Conservation (phyloP, 345 rosid genomes). For the Moricandia arvensis region DNA sequence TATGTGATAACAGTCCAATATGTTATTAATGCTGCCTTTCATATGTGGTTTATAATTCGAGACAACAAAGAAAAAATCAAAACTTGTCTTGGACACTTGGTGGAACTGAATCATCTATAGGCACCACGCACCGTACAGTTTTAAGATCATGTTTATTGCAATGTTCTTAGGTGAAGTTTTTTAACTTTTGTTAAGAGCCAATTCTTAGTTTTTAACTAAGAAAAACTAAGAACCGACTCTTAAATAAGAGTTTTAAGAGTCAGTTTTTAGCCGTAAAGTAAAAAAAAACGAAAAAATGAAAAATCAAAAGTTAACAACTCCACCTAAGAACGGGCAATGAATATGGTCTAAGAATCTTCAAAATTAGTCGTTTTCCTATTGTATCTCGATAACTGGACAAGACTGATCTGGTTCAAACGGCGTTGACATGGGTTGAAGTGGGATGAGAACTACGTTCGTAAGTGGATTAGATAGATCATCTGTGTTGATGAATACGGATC, state of each 20-base stretch:
- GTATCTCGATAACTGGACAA: background rate
- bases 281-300: too few species aligned
- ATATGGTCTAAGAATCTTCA: background rate
- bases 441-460: slow-evolving; percentile 1
- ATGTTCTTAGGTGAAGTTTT: too few species aligned
- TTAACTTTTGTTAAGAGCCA: too few species aligned
- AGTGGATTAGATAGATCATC: slow-evolving; percentile 28
- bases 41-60: background rate
- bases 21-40: background rate
- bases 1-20: background rate
- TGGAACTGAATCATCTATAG: background rate
- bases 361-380: background rate
- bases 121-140: too few species aligned
- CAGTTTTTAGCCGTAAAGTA: too few species aligned
- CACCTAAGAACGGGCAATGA: too few species aligned
- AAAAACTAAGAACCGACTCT: too few species aligned
- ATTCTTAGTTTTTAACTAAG: too few species aligned
- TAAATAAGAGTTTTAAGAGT: too few species aligned
- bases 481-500: slow-evolving; percentile 1
- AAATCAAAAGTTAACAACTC: too few species aligned
- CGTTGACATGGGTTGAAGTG: background rate
- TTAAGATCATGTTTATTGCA: too few species aligned
- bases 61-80: background rate
- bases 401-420: background rate
- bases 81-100: background rate